These are phyloP conservation scores for Microthlaspi erraticum DNA, from an alignment of 345 rosid species.

Conservation along the genomic window DNA sequence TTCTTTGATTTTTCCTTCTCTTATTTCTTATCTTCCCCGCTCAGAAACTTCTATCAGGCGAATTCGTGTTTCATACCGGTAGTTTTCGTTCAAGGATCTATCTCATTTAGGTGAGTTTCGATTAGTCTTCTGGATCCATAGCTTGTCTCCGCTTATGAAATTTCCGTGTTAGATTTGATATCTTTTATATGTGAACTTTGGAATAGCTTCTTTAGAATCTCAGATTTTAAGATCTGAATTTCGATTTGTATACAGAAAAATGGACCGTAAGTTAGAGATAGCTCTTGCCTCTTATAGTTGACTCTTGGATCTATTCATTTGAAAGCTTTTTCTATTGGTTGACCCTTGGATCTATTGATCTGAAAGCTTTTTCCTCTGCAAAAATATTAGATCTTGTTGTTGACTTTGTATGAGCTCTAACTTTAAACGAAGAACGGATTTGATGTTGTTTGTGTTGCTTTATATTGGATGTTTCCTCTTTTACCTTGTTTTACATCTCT, in stretches of 20 bases:
- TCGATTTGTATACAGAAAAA: neutral
- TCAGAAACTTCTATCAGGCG: slow-evolving; percentile 25
- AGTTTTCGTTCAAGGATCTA: slow-evolving; percentile 13
- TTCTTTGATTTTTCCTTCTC: slow-evolving; percentile 11
- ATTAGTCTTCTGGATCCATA: neutral
- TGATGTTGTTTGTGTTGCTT: slow-evolving; percentile 13
- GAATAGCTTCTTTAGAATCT: neutral
- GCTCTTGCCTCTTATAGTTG: neutral
- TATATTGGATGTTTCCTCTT: neutral
- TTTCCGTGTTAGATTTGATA: neutral
- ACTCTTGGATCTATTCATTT: slow-evolving; percentile 35
- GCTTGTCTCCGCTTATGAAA: neutral
- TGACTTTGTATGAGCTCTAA: slow-evolving; percentile 2
- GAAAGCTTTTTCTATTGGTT: neutral
- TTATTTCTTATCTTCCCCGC: slow-evolving; percentile 12
- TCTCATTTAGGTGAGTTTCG: slow-evolving; percentile 35
- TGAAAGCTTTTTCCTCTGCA: neutral
- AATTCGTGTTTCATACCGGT: slow-evolving; percentile 15
- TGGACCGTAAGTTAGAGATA: neutral
- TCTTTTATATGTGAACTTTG: slow-evolving; percentile 1
- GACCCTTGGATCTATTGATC: slow-evolving; percentile 34
- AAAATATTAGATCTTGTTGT: neutral
- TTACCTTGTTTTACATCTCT: slow-evolving; percentile 17
- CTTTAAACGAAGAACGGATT: neutral
- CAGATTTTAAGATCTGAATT: slow-evolving; percentile 22